phyloP scores from a whole-genome alignment of 495 filamentous ascomycete genomes.

The Penicillium dipodomyicola region DNA sequence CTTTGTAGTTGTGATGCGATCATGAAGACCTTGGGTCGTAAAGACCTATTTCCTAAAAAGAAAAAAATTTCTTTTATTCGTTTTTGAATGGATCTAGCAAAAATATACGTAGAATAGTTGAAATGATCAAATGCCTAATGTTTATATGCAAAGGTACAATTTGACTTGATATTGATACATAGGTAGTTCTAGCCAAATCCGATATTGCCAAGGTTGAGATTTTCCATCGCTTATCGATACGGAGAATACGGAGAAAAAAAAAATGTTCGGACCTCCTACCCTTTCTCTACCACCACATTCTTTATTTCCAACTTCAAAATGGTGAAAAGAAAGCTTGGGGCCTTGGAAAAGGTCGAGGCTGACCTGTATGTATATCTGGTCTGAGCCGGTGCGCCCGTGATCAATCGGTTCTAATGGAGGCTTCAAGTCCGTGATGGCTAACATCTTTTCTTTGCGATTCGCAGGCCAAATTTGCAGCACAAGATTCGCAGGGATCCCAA shows the following conservation, averaged over 20 bases:
- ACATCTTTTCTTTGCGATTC: slow-evolving; percentile 17
- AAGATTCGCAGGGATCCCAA: slow-evolving; percentile 82
- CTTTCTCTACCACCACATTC: slow-evolving; percentile 21
- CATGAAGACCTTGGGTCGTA: slow-evolving; percentile 42
- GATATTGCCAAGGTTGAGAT: slow-evolving; percentile 10
- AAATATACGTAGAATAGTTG: neutral
- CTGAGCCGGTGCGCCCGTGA: slow-evolving; percentile 22
- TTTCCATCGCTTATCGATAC: slow-evolving; percentile 47
- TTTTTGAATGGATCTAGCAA: slow-evolving; percentile 5
- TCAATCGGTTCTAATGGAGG: neutral
- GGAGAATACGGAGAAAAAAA: slow-evolving; percentile 44
- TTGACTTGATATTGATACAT: neutral
- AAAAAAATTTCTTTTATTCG: slow-evolving; percentile 34
- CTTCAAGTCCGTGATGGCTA: slow-evolving; percentile 26
- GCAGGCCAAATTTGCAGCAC: slow-evolving; percentile 78
- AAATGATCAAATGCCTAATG: neutral
- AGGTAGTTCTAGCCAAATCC: slow-evolving; percentile 10
- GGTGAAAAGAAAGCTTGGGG: slow-evolving; percentile 83
- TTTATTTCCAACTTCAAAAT: slow-evolving; percentile 39
- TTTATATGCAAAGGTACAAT: too few species aligned
- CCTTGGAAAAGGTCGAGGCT: slow-evolving; percentile 92
- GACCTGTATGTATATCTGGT: slow-evolving; percentile 58
- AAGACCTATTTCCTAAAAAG: slow-evolving; percentile 37
- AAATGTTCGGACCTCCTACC: slow-evolving; percentile 34
- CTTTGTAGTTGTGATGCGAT: slow-evolving; percentile 49